Conservation (phyloP, 768 basidiomycete genomes). For the Cystobasidium tubakii region DNA sequence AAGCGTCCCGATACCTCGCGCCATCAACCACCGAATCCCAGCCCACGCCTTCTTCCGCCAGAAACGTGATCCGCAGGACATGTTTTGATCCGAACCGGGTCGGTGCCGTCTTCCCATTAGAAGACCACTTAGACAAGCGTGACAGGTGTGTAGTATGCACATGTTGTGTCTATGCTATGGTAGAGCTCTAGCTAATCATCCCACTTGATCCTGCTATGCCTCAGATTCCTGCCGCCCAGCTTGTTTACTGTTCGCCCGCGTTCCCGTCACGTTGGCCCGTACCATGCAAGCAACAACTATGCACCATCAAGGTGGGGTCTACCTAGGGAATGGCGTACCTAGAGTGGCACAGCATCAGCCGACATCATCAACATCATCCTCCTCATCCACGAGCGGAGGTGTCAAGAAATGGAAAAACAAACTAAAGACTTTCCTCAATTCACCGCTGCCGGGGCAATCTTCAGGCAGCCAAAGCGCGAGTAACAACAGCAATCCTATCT, state of each 20-base stretch:
- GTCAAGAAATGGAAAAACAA: constrained; percentile 35
- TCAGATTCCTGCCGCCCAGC: not conserved
- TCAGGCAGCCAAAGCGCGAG: not conserved
- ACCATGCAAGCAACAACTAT: not conserved
- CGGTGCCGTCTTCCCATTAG: not conserved
- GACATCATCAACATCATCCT: not conserved
- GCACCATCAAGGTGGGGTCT: not conserved
- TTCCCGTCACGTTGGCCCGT: not conserved
- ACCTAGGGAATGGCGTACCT: not conserved
- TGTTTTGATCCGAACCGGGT: not conserved
- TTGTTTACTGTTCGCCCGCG: not conserved
- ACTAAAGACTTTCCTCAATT: constrained; percentile 24
- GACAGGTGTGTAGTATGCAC: not conserved
- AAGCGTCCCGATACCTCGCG: too few relatives aligned
- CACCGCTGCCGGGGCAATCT: not conserved
- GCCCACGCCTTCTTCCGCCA: too few relatives aligned
- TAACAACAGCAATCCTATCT: not conserved
- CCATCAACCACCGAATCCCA: too few relatives aligned
- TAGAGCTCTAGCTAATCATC: too few relatives aligned
- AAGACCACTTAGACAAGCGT: not conserved
- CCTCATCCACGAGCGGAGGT: not conserved
- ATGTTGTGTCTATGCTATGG: too few relatives aligned
- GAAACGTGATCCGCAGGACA: not conserved
- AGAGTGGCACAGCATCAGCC: not conserved
- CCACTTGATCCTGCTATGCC: too few relatives aligned